Evolutionary conservation across 805 yeast genomes (phyloP), one percentile per base, ranked within the genome.

Genomic region (Candida ascalaphidarum): DNA sequence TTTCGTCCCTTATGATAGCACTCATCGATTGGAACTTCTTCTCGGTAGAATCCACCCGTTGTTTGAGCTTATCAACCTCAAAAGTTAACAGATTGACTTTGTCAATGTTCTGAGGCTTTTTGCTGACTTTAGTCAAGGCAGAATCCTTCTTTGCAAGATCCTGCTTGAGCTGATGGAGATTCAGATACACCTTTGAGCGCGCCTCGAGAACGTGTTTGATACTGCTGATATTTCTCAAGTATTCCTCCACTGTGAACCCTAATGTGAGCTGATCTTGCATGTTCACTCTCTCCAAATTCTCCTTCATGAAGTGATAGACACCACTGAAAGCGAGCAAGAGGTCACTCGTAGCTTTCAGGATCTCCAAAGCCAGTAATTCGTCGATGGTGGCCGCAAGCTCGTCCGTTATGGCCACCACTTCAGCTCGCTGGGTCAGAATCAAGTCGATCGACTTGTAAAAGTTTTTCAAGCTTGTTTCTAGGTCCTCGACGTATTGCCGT

Each of bases 211-310:
- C 75, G 25, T 74, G 69, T 38, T 79, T 71, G 18, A 85, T 71
- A 17, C 94, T 82, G 7, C 81, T 77, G 15, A 88, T 73, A 11
- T 78, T 61, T 27, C 97, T 68, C 27, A 77, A 61, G 49, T 92
- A 88, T 48, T 88, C 96, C 48, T 89, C 96, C 22, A 89, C 60
- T 1, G 95, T 83, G 15, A 81, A 72, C 2, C 95, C 95, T 26
- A 89, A 58, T 0, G 95, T 85, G 36, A 89, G 59, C 44, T 86
- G 74, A 40, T 89, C 96, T 50, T 84, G 95, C 54, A 81, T 54
- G 33, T 85, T 77, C 35, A 81, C 76, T 35, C 96, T 70, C 37
- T 77, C 86, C 26, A 84, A 59, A 26, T 83, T 64, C 29, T 83
- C 89, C 41, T 75, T 75, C 15, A 88, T 68, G 37, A 81, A 71